Percentiles rank a stretch among this genome's conserved stretches.
Evolutionary conservation across 441 rosid species (phyloP).

Genomic region (Lagerstroemia fauriei): DNA sequence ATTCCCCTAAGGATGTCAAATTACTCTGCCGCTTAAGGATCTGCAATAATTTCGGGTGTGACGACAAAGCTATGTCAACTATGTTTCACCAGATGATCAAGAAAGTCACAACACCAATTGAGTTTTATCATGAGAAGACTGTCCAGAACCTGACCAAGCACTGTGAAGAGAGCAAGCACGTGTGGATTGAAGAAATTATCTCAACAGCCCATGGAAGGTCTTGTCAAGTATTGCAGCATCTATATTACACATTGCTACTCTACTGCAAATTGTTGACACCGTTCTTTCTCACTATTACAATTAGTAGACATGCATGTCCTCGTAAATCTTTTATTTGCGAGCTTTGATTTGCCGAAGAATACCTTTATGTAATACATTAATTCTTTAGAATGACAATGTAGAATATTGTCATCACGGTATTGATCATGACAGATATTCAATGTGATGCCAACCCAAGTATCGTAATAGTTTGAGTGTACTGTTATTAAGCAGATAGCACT

Average conservation of each 20-base stretch:
- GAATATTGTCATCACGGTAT: no score
- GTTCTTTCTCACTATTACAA: neutral
- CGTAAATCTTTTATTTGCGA: no score
- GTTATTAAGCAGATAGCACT: no score
- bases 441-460: no score
- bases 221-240: neutral
- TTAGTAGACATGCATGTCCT: no score
- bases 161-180: neutral
- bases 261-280: neutral
- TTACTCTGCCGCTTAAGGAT: constrained; percentile 16
- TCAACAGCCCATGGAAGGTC: constrained; percentile 10
- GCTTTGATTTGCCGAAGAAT: no score
- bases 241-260: neutral
- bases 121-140: neutral
- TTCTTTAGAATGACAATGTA: no score
- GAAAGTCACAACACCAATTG: neutral
- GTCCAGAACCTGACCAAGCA: constrained; percentile 1
- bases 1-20: constrained; percentile 21
- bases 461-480: no score
- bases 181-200: constrained; percentile 22
- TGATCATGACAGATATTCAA: no score
- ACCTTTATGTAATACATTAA: no score
- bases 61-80: constrained; percentile 7
- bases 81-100: constrained; percentile 19
- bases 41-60: neutral